Percentiles rank a stretch among this genome's conserved stretches.
Conservation (phyloP, 306 rosid genomes). For the Castanea sativa region DNA sequence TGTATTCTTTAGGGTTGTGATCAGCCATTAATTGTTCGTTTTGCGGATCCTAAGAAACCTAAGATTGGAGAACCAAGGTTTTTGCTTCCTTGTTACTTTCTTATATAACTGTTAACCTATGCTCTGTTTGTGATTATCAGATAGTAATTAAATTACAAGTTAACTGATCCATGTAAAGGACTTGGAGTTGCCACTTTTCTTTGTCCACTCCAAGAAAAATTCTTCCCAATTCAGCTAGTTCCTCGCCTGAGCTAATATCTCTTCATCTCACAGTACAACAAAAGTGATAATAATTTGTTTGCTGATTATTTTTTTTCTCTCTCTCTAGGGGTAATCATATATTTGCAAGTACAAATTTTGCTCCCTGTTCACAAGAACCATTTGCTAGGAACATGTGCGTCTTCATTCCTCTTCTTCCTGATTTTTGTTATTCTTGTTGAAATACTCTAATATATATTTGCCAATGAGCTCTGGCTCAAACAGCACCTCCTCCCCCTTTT, state of each 20-base stretch:
- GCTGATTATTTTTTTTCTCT: not conserved
- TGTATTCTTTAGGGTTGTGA: constrained; percentile 64
- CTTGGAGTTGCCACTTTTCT: not conserved
- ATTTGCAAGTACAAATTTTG: constrained; percentile 31
- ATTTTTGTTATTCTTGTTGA: not conserved
- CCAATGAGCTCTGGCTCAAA: no score
- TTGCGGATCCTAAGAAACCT: constrained; percentile 89
- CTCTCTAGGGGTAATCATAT: constrained; percentile 50
- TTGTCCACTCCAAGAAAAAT: not conserved
- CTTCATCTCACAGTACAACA: not conserved
- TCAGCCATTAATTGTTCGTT: constrained; percentile 79
- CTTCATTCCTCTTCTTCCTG: not conserved
- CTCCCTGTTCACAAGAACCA: constrained; percentile 52
- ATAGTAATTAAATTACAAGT: constrained; percentile 4
- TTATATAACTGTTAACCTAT: constrained; percentile 7
- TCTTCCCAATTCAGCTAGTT: not conserved
- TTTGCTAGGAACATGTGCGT: constrained; percentile 47
- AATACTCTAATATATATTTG: not conserved
- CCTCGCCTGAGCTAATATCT: not conserved
- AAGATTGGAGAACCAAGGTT: constrained; percentile 72
- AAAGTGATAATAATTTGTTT: not conserved
- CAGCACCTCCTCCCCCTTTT: no score
- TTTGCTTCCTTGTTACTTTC: constrained; percentile 26
- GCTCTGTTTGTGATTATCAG: not conserved
- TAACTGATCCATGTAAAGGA: not conserved